A percentile compares a stretch with the other conserved stretches of the same genome.
These are phyloP conservation scores for Coemansia asiatica DNA, from an alignment of 192 early-diverging fungal genomes.

Conservation along the genomic window DNA sequence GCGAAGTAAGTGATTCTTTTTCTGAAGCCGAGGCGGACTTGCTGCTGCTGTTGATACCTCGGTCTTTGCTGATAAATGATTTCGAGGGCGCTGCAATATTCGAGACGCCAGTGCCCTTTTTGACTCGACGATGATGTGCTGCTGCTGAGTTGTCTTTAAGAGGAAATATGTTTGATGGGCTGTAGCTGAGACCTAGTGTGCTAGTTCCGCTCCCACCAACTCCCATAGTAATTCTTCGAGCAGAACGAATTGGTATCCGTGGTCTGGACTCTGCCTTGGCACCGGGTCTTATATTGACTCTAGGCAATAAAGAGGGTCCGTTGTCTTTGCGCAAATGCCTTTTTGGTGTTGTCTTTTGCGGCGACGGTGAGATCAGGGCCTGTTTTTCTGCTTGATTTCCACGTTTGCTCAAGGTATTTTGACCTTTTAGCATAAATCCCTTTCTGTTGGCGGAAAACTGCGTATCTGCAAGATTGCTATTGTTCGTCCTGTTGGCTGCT, in stretches of 20 bases:
- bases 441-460: neutral
- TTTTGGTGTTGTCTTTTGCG: too few species aligned
- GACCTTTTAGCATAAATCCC: neutral
- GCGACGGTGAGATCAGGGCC: neutral
- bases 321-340: neutral
- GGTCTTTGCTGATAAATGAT: neutral
- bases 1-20: neutral
- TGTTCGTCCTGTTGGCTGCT: neutral
- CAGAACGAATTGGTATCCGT: constrained; percentile 22
- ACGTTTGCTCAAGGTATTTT: neutral
- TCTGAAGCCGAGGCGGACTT: neutral
- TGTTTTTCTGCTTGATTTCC: neutral
- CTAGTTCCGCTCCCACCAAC: constrained; percentile 54
- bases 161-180: constrained; percentile 45
- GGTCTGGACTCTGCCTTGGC: constrained; percentile 14
- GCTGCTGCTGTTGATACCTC: neutral
- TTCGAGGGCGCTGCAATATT: constrained; percentile 11
- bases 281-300: neutral
- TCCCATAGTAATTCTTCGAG: constrained; percentile 47
- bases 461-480: neutral
- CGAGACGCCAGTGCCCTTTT: constrained; percentile 7
- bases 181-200: constrained; percentile 52
- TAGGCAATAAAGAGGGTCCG: neutral
- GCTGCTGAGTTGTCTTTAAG: constrained; percentile 25
- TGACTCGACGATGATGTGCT: constrained; percentile 11